Base-by-base conservation (phyloP, 1,284 basidiomycete species). In the Xerocomus nothofagi region DNA sequence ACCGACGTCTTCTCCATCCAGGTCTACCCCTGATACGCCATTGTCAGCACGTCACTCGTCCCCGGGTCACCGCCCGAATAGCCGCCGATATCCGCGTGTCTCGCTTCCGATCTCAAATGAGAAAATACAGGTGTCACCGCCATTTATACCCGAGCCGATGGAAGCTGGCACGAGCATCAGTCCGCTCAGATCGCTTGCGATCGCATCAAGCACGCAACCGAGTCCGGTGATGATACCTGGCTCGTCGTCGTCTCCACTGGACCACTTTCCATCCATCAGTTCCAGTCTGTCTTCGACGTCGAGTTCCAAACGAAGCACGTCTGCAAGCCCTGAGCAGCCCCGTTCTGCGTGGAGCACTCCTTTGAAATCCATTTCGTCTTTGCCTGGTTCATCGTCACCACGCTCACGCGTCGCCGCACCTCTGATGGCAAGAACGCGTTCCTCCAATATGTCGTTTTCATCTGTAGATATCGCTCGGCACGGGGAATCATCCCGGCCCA, bases 101-200 rank as follows among this genome's bases (percentile, higher is more conserved):
- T 46, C 60, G 2, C 61, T 59, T 1, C 62, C 71, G 0, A 33
- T 40, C 3, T 76, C 75, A 10, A 76, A 72, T 53, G 59, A 62
- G 29, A 78, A 75, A 56, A 63, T 76, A 2, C 73, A 74, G 32
- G 63, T 77, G 2, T 53, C 71, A 2, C 67, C 70, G 3, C 54
- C 49, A 8, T 58, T 67, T 57, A 29, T 63, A 39, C 58, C 64
- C 1, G 74, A 80, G 54, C 70, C 76, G 0, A 70, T 66, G 61
- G 73, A 78, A 58, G 75, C 75, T 1, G 72, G 70, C 3, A 54
- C 55, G 39, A 66, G 59, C 29, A 54, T 60, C 17, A 68, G 59
- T 24, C 68, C 66, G 0, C 54, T 63, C 6, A 44, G 38, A 43
- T 54, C 49, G 17, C 21, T 48, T 18, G 8, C 47, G 38, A 46